Base-by-base conservation (phyloP, 2,329 filamentous ascomycete genomes). In the Ophiostoma quercus region DNA sequence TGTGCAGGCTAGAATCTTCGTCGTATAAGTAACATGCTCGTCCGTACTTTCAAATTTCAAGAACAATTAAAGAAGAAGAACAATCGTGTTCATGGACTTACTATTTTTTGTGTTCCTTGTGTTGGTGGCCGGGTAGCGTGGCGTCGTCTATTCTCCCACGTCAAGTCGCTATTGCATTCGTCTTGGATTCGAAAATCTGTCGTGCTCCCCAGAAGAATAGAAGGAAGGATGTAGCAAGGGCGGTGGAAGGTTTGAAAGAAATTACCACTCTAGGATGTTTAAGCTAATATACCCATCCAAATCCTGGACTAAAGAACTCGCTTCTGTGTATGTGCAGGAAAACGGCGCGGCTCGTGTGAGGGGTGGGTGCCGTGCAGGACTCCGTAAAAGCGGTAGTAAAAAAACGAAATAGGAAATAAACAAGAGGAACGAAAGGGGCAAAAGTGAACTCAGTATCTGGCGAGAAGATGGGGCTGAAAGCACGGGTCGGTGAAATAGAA, bases 221-320 rank as follows among this genome's bases (percentile, higher is more conserved):
- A 7, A 37, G 47, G 16, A 32, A 34, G 41, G 47, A 57, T 12
- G 51, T 25, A 25, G 47, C 66, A 22, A 57, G 66, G 66, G 43
- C 43, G 66, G 43, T 37, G 47, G 66, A 29, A 57, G 66, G 32
- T 67, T 57, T 57, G 39, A 57, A 67, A 19, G 47, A 67, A 51
- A 57, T 29, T 67, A 37, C 47, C 66, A 51, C 43, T 67, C 66
- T 57, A 57, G 66, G 66, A 67, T 67, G 54, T 12, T 60, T n/a
- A 14, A 62, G 57, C 57, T 62, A 62, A 29, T 62, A 62, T 25
- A 62, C 57, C 57, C 57, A 62, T 25, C 25, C 57, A 29, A 34
- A 62, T 32, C 14, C 54, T 19, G 25, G 16, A 62, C 57, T 62
- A 32, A 11, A 62, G 57, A 32, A 25, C 51, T 57, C 51, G 51